phyloP scores from a whole-genome alignment of 352 stramenopile genomes.

The Phytophthora lateralis region DNA sequence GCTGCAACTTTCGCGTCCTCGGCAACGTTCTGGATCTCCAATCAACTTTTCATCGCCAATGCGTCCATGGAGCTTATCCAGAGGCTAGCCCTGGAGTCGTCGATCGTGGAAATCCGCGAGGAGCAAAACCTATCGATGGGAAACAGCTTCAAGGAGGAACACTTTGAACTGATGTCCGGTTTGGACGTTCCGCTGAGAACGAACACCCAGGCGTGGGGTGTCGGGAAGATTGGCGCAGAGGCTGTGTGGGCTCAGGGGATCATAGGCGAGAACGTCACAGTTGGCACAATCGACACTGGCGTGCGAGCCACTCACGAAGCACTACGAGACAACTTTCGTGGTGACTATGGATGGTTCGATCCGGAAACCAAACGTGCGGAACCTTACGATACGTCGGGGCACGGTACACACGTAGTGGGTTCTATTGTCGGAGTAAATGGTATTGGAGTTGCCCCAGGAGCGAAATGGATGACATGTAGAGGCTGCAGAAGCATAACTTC shows the following conservation, averaged over 20 bases:
- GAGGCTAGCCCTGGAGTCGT: slow-evolving; percentile 21
- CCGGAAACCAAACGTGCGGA: slow-evolving; percentile 28
- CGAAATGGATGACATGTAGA: slow-evolving; percentile 38
- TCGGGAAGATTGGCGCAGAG: slow-evolving; percentile 43
- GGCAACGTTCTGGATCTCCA: slow-evolving; percentile 43
- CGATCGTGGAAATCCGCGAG: slow-evolving; percentile 39
- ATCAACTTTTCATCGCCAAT: slow-evolving; percentile 41
- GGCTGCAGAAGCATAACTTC: slow-evolving; percentile 24
- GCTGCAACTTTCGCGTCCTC: slow-evolving; percentile 14
- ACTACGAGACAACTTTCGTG: slow-evolving; percentile 27
- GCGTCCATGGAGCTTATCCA: slow-evolving; percentile 32
- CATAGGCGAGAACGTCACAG: slow-evolving; percentile 33
- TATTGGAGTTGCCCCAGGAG: slow-evolving; percentile 35
- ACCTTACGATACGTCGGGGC: slow-evolving; percentile 30
- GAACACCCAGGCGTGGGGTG: slow-evolving; percentile 30
- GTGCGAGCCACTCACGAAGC: slow-evolving; percentile 40
- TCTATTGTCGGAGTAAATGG: slow-evolving; percentile 26
- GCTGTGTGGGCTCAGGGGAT: slow-evolving; percentile 38
- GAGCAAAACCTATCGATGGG: slow-evolving; percentile 34
- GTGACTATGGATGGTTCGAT: slow-evolving; percentile 44
- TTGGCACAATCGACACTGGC: slow-evolving; percentile 52
- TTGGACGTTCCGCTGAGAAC: slow-evolving; percentile 7
- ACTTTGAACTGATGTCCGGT: slow-evolving; percentile 6
- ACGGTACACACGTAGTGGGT: slow-evolving; percentile 37
- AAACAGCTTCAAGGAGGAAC: slow-evolving; percentile 21